Evolutionary conservation across 805 yeast species (phyloP).

Genomic region (Candida nitratophila): DNA sequence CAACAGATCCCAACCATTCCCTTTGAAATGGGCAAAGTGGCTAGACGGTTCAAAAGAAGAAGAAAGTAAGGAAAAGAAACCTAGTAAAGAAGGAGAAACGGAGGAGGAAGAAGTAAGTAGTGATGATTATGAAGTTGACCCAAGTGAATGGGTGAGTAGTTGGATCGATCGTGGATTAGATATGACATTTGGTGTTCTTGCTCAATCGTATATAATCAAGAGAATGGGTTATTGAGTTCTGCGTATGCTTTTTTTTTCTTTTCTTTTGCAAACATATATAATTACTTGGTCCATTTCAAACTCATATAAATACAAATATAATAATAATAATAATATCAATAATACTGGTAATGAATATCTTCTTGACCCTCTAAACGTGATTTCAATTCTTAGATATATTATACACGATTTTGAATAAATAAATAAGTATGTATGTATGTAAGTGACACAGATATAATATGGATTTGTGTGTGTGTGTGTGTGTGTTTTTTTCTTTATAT

Average conservation of each 20-base stretch:
- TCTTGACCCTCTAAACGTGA: too few relatives aligned
- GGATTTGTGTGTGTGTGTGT: too few relatives aligned
- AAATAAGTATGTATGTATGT: too few relatives aligned
- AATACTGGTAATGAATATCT: too few relatives aligned
- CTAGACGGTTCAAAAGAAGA: constrained; percentile 40
- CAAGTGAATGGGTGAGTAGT: constrained; percentile 73
- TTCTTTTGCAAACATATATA: too few relatives aligned
- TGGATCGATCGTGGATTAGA: constrained; percentile 79
- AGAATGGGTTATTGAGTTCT: constrained; percentile 64
- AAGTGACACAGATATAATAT: too few relatives aligned
- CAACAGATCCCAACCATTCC: constrained; percentile 85
- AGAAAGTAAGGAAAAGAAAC: constrained; percentile 18
- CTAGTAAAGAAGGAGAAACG: constrained; percentile 6
- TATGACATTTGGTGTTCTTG: constrained; percentile 75
- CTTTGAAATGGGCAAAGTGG: constrained; percentile 91
- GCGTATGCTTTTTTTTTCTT: not conserved
- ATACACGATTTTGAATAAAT: too few relatives aligned
- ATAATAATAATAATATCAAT: too few relatives aligned
- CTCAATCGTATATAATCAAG: constrained; percentile 84
- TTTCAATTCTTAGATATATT: too few relatives aligned
- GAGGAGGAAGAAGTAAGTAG: constrained; percentile 12
- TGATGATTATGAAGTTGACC: constrained; percentile 41
- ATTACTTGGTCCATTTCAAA: too few relatives aligned
- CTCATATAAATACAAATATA: too few relatives aligned
- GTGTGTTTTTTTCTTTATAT: too few relatives aligned